Conservation (phyloP, 148 eudicot species). For the Cornus suecica region DNA sequence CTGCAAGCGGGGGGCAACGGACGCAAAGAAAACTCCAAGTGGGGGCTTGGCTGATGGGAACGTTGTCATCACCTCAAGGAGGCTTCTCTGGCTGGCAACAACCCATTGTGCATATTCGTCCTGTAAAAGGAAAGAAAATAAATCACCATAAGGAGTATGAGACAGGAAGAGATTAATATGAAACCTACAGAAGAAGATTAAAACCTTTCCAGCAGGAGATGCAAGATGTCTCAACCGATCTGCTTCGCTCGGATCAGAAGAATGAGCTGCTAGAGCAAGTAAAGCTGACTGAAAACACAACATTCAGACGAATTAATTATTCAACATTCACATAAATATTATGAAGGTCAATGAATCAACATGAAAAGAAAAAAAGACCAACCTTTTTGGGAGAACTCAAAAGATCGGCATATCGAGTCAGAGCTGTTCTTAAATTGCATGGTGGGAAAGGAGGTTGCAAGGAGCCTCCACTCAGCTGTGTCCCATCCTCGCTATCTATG, state of each 20-base stretch:
- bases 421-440: slow-evolving; percentile 72
- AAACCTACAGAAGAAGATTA: neutral
- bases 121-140: slow-evolving; percentile 38
- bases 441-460: slow-evolving; percentile 89
- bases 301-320: slow-evolving; percentile 4
- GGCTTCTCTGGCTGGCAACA: slow-evolving; percentile 85
- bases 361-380: neutral
- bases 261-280: slow-evolving; percentile 88
- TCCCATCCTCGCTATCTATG: slow-evolving; percentile 83
- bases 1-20: slow-evolving; percentile 84
- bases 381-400: slow-evolving; percentile 90
- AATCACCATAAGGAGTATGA: neutral
- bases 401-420: slow-evolving; percentile 85
- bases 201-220: slow-evolving; percentile 95
- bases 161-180: neutral
- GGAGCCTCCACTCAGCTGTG: slow-evolving; percentile 56
- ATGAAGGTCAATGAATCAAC: neutral
- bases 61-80: slow-evolving; percentile 86
- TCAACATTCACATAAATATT: neutral
- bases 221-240: slow-evolving; percentile 80
- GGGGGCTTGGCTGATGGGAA: slow-evolving; percentile 94
- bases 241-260: slow-evolving; percentile 86
- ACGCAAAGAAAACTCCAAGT: slow-evolving; percentile 96
- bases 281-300: slow-evolving; percentile 63
- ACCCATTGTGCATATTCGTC: slow-evolving; percentile 92